These are phyloP conservation scores for Ophiostoma himal-ulmi DNA, from an alignment of 2,329 filamentous ascomycete genomes.

Conservation along the genomic window DNA sequence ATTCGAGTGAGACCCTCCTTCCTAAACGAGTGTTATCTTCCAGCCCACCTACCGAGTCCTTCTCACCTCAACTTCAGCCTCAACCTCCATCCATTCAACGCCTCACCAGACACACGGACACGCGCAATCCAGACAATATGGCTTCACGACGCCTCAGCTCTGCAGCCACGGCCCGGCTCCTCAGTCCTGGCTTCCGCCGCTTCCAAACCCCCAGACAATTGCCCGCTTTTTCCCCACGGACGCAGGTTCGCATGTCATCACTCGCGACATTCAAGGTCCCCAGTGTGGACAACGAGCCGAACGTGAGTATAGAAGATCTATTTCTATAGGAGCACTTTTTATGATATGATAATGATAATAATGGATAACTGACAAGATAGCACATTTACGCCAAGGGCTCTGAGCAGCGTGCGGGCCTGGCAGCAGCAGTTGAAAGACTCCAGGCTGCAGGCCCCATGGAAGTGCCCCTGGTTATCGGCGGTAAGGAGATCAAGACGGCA, in stretches of 20 bases:
- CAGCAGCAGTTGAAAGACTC: constrained; percentile 64
- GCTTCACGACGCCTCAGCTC: constrained; percentile 25
- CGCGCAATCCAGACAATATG: constrained; percentile 12
- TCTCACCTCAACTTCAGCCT: not conserved
- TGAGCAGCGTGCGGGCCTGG: constrained; percentile 67
- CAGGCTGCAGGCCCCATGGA: constrained; percentile 65
- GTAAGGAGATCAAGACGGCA: constrained; percentile 68
- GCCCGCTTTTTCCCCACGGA: not conserved
- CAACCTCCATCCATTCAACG: not conserved
- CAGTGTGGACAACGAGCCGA: constrained; percentile 86
- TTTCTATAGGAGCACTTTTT: not conserved
- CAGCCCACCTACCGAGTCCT: not conserved
- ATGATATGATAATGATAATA: not conserved
- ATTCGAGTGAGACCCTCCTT: not conserved
- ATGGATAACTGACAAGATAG: constrained; percentile 32
- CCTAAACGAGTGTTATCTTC: not conserved
- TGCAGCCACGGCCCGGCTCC: constrained; percentile 20
- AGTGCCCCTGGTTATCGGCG: constrained; percentile 77
- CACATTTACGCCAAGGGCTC: constrained; percentile 86
- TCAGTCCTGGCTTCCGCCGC: constrained; percentile 19
- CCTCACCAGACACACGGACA: not conserved
- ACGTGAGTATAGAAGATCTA: constrained; percentile 53
- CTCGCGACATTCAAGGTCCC: constrained; percentile 85
- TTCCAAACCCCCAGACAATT: constrained; percentile 11
- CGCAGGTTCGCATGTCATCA: constrained; percentile 42